Base-by-base conservation (phyloP, 805 yeast genomes). In the Candida xiaguanensis region DNA sequence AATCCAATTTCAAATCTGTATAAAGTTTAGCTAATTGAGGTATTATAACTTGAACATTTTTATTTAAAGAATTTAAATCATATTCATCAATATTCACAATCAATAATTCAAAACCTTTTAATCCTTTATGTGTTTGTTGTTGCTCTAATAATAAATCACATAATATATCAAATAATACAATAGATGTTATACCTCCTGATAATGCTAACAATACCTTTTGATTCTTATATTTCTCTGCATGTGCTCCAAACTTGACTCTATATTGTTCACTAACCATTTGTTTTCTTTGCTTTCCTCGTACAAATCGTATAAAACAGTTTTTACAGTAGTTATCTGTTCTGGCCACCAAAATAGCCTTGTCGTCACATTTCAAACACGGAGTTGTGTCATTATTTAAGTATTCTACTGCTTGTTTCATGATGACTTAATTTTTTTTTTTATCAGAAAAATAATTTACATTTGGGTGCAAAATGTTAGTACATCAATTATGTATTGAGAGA, bases 201-300 rank as follows among this genome's bases (percentile, higher is more conserved):
- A 84, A 52, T 2, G 90, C 77, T 3, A 87, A 54, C 19, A 85
- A 51, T 0, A 82, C 72, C 23, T 61, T 72, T 13, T 74, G 78
- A 2, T 55, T 41, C 11, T 55, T 64, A 31, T 54, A 43, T 3
- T 48, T 37, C 24, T 54, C 60, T 11, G 61, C 65, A 13, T 64
- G 63, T 1, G 61, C 60, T 11, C 77, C 78, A 50, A 66, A 88
- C 50, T 80, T 75, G 16, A 85, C 90, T 53, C 86, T 85, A 62
- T 75, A 89, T 39, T 71, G 76, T 11, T 85, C 89, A 46, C 73
- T 76, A 55, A 65, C 70, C 88, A 91, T 79, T 52, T 74, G 84
- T 52, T 83, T 85, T 45, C 95, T 70, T 59, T 86, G 89, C 57
- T 90, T 90, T 17, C 86, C 81, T 41, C 82, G 72, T 26, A 90